Conservation (phyloP, 2,329 filamentous ascomycete genomes). For the Colletotrichum filicis region DNA sequence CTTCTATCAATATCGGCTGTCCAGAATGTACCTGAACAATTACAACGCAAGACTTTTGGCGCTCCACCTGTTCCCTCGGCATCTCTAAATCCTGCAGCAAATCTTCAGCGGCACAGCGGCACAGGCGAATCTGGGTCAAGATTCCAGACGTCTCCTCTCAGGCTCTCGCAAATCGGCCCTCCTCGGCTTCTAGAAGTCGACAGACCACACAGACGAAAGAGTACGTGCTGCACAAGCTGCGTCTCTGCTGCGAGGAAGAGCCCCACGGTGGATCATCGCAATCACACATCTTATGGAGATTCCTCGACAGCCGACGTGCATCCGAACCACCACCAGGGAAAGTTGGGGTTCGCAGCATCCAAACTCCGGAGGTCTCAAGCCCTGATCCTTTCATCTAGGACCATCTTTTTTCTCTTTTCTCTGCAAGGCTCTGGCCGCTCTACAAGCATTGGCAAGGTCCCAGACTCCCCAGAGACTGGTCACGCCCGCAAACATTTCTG, state of each 20-base stretch:
- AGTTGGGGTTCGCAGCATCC: constrained; percentile 4
- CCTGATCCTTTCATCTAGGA: constrained; percentile 22
- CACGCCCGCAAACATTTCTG: neutral
- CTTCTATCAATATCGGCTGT: neutral
- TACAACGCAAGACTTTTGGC: neutral
- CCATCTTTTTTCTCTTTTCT: neutral
- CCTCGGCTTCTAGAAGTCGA: constrained; percentile 11
- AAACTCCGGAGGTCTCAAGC: constrained; percentile 20
- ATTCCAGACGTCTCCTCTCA: neutral
- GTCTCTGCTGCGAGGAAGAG: neutral
- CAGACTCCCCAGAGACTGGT: neutral
- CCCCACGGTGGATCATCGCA: constrained; percentile 28
- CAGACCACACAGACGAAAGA: neutral
- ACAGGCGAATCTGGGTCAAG: neutral
- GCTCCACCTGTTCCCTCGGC: constrained; percentile 1
- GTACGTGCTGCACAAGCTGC: neutral
- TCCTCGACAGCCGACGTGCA: constrained; percentile 8
- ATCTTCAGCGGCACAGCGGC: neutral
- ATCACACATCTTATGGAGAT: constrained; percentile 13
- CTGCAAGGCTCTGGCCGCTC: neutral
- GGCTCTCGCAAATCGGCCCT: neutral
- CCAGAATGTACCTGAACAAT: neutral
- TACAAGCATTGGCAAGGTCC: neutral
- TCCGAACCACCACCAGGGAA: constrained; percentile 12
- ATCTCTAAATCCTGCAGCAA: constrained; percentile 2